These are phyloP conservation scores for Begonia fuchsioides DNA, from an alignment of 306 rosid species.

Conservation along the genomic window DNA sequence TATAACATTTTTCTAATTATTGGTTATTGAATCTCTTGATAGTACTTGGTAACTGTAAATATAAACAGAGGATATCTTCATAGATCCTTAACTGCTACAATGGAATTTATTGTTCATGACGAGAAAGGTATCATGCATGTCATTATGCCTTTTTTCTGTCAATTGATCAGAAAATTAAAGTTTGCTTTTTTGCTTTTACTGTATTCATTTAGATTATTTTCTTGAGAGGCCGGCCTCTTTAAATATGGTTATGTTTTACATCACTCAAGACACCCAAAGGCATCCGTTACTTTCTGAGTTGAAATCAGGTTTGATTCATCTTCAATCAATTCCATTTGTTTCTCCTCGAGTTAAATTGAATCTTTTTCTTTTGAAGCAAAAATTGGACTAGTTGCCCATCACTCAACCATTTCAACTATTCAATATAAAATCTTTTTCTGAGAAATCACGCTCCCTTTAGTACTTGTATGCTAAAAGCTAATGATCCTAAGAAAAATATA, in stretches of 20 bases:
- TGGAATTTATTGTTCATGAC: conserved; percentile 75
- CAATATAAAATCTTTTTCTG: too few relatives aligned
- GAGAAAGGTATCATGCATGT: conserved; percentile 39
- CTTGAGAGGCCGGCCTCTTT: conserved; percentile 54
- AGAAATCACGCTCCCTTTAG: too few relatives aligned
- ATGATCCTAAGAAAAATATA: too few relatives aligned
- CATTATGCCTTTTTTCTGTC: conserved; percentile 1
- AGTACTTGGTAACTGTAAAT: conserved; percentile 77
- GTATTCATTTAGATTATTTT: conserved; percentile 45
- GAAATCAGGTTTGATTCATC: conserved; percentile 52
- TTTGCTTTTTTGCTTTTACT: background rate
- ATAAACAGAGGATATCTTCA: conserved; percentile 73
- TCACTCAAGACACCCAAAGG: conserved; percentile 92
- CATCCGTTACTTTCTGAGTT: conserved; percentile 83
- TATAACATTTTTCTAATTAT: conserved; percentile 8
- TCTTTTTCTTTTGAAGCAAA: background rate
- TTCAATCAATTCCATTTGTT: background rate
- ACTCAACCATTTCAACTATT: too few relatives aligned
- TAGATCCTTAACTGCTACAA: conserved; percentile 62
- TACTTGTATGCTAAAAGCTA: too few relatives aligned
- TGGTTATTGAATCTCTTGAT: conserved; percentile 27
- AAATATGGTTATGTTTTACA: conserved; percentile 71
- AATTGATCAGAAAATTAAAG: conserved; percentile 1
- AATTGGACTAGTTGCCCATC: background rate
- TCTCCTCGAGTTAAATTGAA: conserved; percentile 3